A percentile compares a stretch with the other conserved stretches of the same genome.
phyloP scores from a whole-genome alignment of 257 asterid genomes.

The Plectranthus barbatus region DNA sequence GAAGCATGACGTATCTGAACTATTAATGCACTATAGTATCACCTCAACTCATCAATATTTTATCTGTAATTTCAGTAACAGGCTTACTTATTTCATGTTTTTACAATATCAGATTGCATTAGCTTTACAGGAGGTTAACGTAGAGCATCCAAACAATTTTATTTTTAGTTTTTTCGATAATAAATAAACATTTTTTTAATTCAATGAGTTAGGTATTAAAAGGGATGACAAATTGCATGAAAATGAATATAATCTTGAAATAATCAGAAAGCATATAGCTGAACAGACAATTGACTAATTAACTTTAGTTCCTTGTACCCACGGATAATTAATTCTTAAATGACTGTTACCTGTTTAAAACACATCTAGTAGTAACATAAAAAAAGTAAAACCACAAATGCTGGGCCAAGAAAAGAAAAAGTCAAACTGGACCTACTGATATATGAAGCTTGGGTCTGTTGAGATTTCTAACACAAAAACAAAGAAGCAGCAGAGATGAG shows the following conservation, averaged over 20 bases:
- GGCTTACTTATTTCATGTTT: neutral
- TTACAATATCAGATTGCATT: neutral
- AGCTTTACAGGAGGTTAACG: constrained; percentile 1
- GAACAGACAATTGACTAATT: neutral
- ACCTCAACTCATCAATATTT: neutral
- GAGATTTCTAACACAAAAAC: neutral
- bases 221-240: neutral
- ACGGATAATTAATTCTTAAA: neutral
- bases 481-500: neutral
- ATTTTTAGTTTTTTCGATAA: neutral
- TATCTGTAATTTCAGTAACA: neutral
- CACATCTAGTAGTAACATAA: neutral
- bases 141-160: neutral
- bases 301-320: neutral
- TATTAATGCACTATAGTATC: constrained; percentile 6
- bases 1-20: constrained; percentile 12
- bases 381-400: neutral
- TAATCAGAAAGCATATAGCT: constrained; percentile 3
- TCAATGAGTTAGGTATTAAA: neutral
- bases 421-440: neutral
- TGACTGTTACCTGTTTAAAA: neutral
- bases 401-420: neutral
- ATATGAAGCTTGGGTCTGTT: neutral
- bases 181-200: neutral
- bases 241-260: neutral